Conservation (phyloP, 176 grass and related monocot species). For the Poa annua region DNA sequence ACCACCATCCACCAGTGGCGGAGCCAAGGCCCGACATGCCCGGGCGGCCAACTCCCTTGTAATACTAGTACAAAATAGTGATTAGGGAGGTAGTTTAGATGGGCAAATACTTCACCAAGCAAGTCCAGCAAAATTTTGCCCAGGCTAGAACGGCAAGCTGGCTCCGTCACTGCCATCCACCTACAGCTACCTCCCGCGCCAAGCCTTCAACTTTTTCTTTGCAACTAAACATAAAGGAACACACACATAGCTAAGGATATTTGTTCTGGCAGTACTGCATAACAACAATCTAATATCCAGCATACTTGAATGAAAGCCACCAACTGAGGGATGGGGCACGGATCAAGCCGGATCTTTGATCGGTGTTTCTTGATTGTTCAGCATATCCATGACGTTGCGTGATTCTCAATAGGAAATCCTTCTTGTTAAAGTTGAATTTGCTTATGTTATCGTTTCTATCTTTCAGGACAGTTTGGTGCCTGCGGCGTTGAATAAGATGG, state of each 20-base stretch:
- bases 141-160: too few species aligned
- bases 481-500: not conserved
- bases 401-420: not conserved
- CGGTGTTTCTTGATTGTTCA: not conserved
- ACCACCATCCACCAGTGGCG: too few species aligned
- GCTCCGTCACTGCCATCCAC: too few species aligned
- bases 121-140: too few species aligned
- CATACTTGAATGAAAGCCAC: conserved; percentile 2
- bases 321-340: not conserved
- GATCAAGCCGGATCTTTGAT: not conserved
- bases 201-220: not conserved
- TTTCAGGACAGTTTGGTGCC: not conserved
- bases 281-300: conserved; percentile 25
- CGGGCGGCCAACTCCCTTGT: too few species aligned
- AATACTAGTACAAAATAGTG: too few species aligned
- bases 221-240: not conserved
- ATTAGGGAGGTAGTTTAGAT: too few species aligned
- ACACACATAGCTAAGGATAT: not conserved
- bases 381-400: not conserved
- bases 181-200: too few species aligned
- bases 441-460: not conserved
- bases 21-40: too few species aligned
- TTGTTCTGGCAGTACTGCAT: conserved; percentile 21
- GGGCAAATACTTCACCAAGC: too few species aligned
- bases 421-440: not conserved